Evolutionary conservation across 768 basidiomycete genomes (phyloP), one percentile per base, ranked within the genome.

Genomic region (Tricholoma hemisulphureum): DNA sequence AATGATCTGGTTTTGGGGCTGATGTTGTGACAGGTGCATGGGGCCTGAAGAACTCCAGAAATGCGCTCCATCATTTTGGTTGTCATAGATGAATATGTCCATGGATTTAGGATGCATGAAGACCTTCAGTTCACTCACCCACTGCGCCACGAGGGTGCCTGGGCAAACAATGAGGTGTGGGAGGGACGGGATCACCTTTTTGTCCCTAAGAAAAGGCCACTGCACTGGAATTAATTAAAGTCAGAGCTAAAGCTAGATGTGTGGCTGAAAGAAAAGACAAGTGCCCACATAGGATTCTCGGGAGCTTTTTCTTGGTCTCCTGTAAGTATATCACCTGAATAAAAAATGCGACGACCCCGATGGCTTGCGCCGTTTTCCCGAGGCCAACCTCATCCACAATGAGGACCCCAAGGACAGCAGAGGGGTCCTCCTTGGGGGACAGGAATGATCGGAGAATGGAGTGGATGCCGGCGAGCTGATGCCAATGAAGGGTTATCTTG

Each of bases 311-410:
- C 3, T 35, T 21, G 9, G 20, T 48, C 26, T 56, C 18, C 35
- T 61, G 58, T 2, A 58, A 21, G 16, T 5, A 43, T 26, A 63
- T 56, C 7, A 31, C 43, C 16, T 61, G 49, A 16, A 58, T 63
- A 0, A 71, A 48, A 46, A 68, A 68, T 0, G 64, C 66, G 3
- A 71, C 56, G 1, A 66, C 20, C 0, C 63, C 29, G 2, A 65
- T 41, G 0, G 67, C 43, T 28, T 67, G 67, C 6, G 64, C 58
- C 0, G 72, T 74, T 50, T 75, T 75, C 0, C 72, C 71, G 0
- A 74, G 62, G 0, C 74, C 70, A 3, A 75, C 73, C 16, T 70
- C 67, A 43, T 73, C 69, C 2, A 63, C 62, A 8, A 72, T 18
- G 6, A 71, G 65, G 1, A 64, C 53, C 0, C 71, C 69, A 23